These are phyloP conservation scores for Ailanthus altissimus DNA, from an alignment of 345 rosid genomes.

Conservation along the genomic window DNA sequence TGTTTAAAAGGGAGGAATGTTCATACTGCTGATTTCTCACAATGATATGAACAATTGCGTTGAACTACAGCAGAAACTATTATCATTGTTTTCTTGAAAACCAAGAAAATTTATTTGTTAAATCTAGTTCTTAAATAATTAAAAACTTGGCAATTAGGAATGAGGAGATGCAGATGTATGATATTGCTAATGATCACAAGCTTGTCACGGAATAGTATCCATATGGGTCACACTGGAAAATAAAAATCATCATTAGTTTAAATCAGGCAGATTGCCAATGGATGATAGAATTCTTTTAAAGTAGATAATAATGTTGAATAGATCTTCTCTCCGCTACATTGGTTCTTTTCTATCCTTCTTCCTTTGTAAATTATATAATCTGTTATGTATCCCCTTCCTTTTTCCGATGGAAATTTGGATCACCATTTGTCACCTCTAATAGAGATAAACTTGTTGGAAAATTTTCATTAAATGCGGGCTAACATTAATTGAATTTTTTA, in stretches of 20 bases:
- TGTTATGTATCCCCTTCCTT: neutral
- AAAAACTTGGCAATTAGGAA: neutral
- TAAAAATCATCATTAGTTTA: neutral
- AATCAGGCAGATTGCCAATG: neutral
- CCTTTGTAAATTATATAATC: too few relatives aligned
- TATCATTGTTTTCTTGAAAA: neutral
- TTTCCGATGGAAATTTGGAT: neutral
- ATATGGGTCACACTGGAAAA: neutral
- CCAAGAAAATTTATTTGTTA: neutral
- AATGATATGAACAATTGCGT: neutral
- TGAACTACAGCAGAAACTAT: neutral
- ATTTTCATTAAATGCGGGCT: too few relatives aligned
- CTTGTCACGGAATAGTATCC: neutral
- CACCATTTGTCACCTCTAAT: neutral
- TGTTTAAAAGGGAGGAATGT: neutral
- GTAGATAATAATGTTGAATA: neutral
- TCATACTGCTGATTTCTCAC: neutral
- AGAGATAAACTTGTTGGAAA: too few relatives aligned
- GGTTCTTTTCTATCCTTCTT: neutral
- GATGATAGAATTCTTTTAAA: neutral
- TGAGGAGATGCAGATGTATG: conserved; percentile 7
- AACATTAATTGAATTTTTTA: too few relatives aligned
- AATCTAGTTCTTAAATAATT: neutral
- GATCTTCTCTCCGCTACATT: neutral
- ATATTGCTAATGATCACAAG: neutral